Percentiles rank a stretch among this genome's conserved stretches.
These are phyloP conservation scores for Fraxinus albicans DNA, from an alignment of 305 asterid genomes.

Conservation along the genomic window DNA sequence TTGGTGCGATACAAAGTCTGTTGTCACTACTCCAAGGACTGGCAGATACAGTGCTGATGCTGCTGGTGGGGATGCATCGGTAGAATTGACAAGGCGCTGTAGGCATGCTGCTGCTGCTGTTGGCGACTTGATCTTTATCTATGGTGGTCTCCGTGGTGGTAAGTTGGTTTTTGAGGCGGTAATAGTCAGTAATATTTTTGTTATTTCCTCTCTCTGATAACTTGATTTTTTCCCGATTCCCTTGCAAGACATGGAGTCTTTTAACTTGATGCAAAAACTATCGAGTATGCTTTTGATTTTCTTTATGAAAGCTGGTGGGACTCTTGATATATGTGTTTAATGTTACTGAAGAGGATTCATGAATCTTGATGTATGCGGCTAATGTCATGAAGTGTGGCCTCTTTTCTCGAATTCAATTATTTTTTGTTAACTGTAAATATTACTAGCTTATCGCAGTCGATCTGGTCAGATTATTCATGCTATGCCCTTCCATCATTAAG, in stretches of 20 bases:
- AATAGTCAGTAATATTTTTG: background rate
- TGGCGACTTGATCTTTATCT: conserved; percentile 94
- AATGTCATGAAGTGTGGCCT: background rate
- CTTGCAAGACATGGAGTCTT: background rate
- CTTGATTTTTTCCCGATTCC: background rate
- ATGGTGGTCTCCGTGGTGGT: conserved; percentile 99
- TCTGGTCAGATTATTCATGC: background rate
- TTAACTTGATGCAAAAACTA: background rate
- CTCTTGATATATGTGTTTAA: background rate
- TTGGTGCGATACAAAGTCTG: conserved; percentile 95
- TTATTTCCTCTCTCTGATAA: background rate
- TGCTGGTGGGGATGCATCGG: conserved; percentile 98
- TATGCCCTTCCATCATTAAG: background rate
- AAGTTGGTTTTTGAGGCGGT: conserved; percentile 34
- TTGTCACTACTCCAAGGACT: conserved; percentile 91
- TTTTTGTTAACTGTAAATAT: background rate
- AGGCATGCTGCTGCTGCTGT: conserved; percentile 98
- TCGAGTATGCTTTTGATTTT: background rate
- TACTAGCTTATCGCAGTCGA: background rate
- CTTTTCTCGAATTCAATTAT: background rate
- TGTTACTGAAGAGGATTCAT: background rate
- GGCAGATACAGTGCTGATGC: conserved; percentile 99
- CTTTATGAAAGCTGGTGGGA: conserved; percentile 1
- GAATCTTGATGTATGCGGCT: background rate
- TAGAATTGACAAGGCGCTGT: conserved; percentile 92